These are phyloP conservation scores for Auricularia heimuer DNA, from an alignment of 768 basidiomycete species.

Conservation along the genomic window DNA sequence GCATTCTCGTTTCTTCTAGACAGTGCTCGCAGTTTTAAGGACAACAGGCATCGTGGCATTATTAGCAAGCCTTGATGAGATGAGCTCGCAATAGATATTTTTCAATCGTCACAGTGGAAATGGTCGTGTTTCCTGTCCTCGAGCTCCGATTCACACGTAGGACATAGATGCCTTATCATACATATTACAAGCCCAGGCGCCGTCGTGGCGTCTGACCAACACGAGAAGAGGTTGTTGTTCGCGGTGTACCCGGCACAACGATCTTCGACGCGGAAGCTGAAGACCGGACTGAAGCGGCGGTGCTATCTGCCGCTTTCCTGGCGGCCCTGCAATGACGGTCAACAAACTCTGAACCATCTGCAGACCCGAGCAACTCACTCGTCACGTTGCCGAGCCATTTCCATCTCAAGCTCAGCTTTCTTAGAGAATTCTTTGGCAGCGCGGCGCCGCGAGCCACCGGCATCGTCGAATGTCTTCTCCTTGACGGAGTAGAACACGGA, in stretches of 20 bases:
- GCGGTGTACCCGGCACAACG: conserved; percentile 72
- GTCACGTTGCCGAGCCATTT: conserved; percentile 79
- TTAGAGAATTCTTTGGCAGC: conserved; percentile 88
- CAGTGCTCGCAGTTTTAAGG: too few species aligned
- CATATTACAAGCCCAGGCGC: conserved; percentile 50
- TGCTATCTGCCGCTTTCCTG: conserved; percentile 51
- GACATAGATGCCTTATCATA: too few species aligned
- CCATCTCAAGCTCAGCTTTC: conserved; percentile 81
- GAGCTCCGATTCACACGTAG: too few species aligned
- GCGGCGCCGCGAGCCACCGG: conserved; percentile 55
- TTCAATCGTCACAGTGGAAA: too few species aligned
- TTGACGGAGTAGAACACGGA: conserved; percentile 96
- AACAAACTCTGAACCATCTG: conserved; percentile 1
- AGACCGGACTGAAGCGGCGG: conserved; percentile 43
- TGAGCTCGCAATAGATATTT: too few species aligned
- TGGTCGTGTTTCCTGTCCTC: too few species aligned
- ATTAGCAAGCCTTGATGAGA: too few species aligned
- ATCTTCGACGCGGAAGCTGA: conserved; percentile 42
- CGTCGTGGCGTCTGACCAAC: conserved; percentile 69
- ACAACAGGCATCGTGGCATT: too few species aligned
- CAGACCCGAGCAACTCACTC: conserved; percentile 34
- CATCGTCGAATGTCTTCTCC: conserved; percentile 94
- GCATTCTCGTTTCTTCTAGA: too few species aligned
- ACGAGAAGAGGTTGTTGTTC: conserved; percentile 40
- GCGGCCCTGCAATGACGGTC: conserved; percentile 35